Conservation (phyloP, 2,329 filamentous ascomycete genomes). For the Fusarium gaditjirri region DNA sequence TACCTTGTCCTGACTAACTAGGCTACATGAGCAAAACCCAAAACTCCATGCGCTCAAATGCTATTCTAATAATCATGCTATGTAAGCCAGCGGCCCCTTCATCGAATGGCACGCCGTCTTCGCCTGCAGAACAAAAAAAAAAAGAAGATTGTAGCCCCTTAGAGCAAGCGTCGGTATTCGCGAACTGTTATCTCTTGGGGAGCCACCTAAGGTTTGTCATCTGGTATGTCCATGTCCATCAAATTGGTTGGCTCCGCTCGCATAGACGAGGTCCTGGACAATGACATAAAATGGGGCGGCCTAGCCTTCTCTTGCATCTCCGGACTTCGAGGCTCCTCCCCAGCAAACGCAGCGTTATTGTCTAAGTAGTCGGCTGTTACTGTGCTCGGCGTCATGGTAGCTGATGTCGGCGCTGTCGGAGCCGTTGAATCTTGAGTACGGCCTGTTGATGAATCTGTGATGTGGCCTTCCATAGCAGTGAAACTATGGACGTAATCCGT, state of each 20-base stretch:
- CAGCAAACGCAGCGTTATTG: background rate
- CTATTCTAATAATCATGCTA: slow-evolving; percentile 15
- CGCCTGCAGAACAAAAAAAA: background rate
- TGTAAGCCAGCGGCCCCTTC: background rate
- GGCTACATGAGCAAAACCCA: background rate
- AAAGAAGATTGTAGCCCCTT: background rate
- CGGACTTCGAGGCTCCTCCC: slow-evolving; percentile 47
- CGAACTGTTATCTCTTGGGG: background rate
- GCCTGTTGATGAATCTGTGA: slow-evolving; percentile 13
- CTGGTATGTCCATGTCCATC: slow-evolving; percentile 54
- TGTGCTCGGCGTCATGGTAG: slow-evolving; percentile 42
- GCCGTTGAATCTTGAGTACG: slow-evolving; percentile 20
- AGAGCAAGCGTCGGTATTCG: background rate
- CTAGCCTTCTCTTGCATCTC: slow-evolving; percentile 58
- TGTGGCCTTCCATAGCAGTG: slow-evolving; percentile 22
- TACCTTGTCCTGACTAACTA: background rate
- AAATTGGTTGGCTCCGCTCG: slow-evolving; percentile 38
- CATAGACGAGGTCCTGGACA: slow-evolving; percentile 32
- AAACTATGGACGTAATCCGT: slow-evolving; percentile 27
- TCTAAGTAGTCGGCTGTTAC: slow-evolving; percentile 37
- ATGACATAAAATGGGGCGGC: slow-evolving; percentile 43
- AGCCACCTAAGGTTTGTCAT: slow-evolving; percentile 30
- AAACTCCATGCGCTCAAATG: slow-evolving; percentile 34
- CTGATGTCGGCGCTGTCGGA: slow-evolving; percentile 40
- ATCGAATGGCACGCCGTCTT: background rate